phyloP scores from a whole-genome alignment of 306 rosid genomes.

The Lagenaria siceraria region DNA sequence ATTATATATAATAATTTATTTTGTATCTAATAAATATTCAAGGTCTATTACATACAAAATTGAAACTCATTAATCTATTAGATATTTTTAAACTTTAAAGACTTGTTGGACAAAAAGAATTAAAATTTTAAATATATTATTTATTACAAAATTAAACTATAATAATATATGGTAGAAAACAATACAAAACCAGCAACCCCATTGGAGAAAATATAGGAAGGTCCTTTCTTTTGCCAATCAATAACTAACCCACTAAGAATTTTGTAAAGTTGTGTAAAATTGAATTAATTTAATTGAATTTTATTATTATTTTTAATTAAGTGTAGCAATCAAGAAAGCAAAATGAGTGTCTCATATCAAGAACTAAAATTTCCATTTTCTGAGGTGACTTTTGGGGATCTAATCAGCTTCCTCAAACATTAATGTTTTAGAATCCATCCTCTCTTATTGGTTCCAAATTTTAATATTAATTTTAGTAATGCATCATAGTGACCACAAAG shows the following conservation, averaged over 20 bases:
- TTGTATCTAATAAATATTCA: too few relatives aligned
- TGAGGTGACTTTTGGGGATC: constrained; percentile 1
- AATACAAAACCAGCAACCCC: neutral
- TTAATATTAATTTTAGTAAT: neutral
- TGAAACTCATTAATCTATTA: too few relatives aligned
- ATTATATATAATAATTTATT: too few relatives aligned
- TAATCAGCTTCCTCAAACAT: constrained; percentile 2
- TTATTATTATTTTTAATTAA: neutral
- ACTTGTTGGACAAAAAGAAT: too few relatives aligned
- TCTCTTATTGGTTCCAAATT: neutral
- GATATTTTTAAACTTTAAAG: too few relatives aligned
- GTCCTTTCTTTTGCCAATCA: too few relatives aligned
- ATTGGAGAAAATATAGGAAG: neutral
- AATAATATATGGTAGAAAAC: too few relatives aligned
- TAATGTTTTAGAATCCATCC: neutral
- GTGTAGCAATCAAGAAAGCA: neutral
- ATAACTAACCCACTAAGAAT: too few relatives aligned
- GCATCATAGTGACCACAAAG: neutral
- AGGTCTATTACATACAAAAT: too few relatives aligned
- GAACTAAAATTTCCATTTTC: neutral
- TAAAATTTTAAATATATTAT: too few relatives aligned
- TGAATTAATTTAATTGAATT: too few relatives aligned
- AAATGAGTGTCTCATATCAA: constrained; percentile 1
- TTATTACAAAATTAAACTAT: too few relatives aligned
- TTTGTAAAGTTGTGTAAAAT: neutral